Conservation (phyloP, 192 early-diverging fungal genomes). For the Helicostylum pulchrum region DNA sequence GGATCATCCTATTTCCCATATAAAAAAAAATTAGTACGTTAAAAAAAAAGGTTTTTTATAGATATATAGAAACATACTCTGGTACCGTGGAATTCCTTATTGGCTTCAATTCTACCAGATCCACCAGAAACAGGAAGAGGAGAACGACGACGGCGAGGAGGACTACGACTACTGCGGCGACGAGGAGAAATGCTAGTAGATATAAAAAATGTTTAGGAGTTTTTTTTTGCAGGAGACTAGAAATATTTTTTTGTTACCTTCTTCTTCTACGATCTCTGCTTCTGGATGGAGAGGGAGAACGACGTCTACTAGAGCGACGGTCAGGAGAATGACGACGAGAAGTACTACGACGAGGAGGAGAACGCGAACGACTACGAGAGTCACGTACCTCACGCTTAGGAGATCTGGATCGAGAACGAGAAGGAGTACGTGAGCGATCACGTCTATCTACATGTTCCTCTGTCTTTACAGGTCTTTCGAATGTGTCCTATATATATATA, state of each 20-base stretch:
- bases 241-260: not conserved
- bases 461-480: not conserved
- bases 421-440: slow-evolving; percentile 9
- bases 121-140: not conserved
- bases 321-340: slow-evolving; percentile 19
- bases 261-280: slow-evolving; percentile 27
- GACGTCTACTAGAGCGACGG: slow-evolving; percentile 16
- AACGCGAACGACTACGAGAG: slow-evolving; percentile 20
- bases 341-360: slow-evolving; percentile 13
- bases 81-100: slow-evolving; percentile 31
- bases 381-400: slow-evolving; percentile 10
- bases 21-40: not conserved
- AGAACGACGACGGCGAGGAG: slow-evolving; percentile 20
- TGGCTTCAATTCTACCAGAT: not conserved
- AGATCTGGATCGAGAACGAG: slow-evolving; percentile 21
- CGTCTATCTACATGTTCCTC: slow-evolving; percentile 1
- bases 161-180: slow-evolving; percentile 20
- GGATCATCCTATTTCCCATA: slow-evolving; percentile 21
- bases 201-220: slow-evolving; percentile 3
- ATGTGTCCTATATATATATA: not conserved
- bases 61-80: slow-evolving; percentile 23
- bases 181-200: slow-evolving; percentile 21
- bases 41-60: not conserved
- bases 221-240: not conserved
- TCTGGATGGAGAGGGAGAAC: slow-evolving; percentile 25